Conservation (phyloP, 116 monocot genomes). For the Papilionanthe hybrid region DNA sequence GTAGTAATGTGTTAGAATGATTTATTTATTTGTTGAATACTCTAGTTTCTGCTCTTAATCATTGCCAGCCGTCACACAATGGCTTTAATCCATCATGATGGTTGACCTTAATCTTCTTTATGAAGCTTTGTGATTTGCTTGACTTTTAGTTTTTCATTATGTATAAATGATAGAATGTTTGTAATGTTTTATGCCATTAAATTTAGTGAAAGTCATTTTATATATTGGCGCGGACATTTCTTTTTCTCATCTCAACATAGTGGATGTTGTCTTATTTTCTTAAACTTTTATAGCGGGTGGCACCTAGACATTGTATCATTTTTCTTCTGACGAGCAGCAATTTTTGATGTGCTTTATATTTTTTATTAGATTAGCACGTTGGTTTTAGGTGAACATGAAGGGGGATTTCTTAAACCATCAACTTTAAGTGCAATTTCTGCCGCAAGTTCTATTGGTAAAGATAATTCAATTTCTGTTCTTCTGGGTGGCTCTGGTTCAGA, state of each 20-base stretch:
- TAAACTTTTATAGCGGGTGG: background rate
- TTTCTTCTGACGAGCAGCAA: background rate
- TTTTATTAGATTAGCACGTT: conserved; percentile 68
- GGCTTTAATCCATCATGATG: background rate
- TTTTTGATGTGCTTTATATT: background rate
- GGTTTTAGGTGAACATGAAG: conserved; percentile 85
- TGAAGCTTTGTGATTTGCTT: background rate
- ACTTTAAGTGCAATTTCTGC: conserved; percentile 83
- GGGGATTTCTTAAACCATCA: conserved; percentile 74
- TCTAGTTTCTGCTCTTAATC: too few relatives aligned
- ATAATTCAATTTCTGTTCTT: conserved; percentile 73
- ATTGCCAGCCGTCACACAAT: too few relatives aligned
- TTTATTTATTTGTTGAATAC: too few relatives aligned
- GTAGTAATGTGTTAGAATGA: too few relatives aligned
- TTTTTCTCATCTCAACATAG: background rate
- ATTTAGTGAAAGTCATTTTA: background rate
- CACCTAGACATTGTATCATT: background rate
- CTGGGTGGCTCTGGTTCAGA: conserved; percentile 76
- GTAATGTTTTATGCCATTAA: background rate
- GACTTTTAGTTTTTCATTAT: background rate
- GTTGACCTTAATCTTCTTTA: background rate
- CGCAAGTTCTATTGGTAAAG: conserved; percentile 52
- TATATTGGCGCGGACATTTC: background rate
- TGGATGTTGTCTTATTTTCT: background rate
- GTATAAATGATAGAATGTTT: conserved; percentile 4